Conservation (phyloP, 129 eudicot genomes). For the Scalesia atractyloides region DNA sequence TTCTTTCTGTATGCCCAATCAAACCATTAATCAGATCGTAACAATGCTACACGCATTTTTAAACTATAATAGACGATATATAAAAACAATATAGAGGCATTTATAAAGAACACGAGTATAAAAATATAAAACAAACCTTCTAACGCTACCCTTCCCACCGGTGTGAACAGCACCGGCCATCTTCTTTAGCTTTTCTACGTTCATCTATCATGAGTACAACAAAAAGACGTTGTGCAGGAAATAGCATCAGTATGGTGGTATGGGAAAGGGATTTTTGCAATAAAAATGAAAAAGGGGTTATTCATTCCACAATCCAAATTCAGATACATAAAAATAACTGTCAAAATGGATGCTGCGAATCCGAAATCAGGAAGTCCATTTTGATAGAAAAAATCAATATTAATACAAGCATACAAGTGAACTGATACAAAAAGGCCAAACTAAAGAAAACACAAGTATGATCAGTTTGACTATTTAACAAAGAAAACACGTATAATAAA, state of each 20-base stretch:
- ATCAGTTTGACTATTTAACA: neutral
- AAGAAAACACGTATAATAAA: neutral
- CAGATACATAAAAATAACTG: neutral
- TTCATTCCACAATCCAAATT: neutral
- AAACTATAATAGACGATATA: too few relatives aligned
- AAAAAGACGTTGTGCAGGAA: neutral
- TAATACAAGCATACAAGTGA: neutral
- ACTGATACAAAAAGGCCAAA: neutral
- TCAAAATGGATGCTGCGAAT: neutral
- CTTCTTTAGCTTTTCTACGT: conserved; percentile 76
- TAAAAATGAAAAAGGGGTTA: neutral
- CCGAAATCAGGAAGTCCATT: neutral
- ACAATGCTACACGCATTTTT: too few relatives aligned
- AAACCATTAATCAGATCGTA: neutral
- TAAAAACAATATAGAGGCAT: too few relatives aligned
- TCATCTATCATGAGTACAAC: conserved; percentile 48
- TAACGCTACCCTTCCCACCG: conserved; percentile 77
- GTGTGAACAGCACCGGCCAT: conserved; percentile 88
- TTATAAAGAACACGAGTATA: neutral
- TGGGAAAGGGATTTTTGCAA: neutral
- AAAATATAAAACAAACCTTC: conserved; percentile 44
- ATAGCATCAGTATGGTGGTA: neutral
- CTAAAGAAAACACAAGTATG: neutral
- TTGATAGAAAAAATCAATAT: neutral
- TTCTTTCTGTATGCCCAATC: conserved; percentile 54